Conservation (phyloP, 2,329 filamentous ascomycete genomes). For the Parascedosporium putredinis region DNA sequence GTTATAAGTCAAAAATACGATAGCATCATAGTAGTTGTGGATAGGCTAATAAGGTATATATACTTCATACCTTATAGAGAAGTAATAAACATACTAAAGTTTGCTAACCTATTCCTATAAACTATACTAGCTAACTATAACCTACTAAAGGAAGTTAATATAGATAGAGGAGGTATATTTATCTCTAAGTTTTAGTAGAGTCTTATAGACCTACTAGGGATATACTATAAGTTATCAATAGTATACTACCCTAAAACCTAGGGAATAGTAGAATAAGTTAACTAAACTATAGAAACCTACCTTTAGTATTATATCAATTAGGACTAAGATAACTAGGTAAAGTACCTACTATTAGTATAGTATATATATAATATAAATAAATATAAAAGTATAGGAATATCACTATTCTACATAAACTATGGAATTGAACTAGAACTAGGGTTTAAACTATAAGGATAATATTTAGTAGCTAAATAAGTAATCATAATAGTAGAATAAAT, state of each 20-base stretch:
- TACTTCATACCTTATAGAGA: too few species aligned
- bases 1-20: not conserved
- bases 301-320: too few species aligned
- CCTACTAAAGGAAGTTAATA: not conserved
- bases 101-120: not conserved
- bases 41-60: not conserved
- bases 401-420: not conserved
- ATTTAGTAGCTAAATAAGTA: not conserved
- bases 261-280: too few species aligned
- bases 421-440: not conserved
- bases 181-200: not conserved
- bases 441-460: not conserved
- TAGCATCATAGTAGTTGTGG: not conserved
- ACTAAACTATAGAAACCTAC: too few species aligned
- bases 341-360: too few species aligned
- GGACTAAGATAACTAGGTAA: too few species aligned
- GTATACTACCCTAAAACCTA: too few species aligned
- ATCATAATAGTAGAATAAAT: slow-evolving; percentile 1
- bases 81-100: not conserved
- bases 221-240: too few species aligned
- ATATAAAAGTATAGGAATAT: too few species aligned
- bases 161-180: not conserved
- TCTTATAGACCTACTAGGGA: too few species aligned
- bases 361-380: too few species aligned
- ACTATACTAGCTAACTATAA: not conserved